Evolutionary conservation across 192 early-diverging fungal species (phyloP).

Genomic region (Geranomyces variabilis): DNA sequence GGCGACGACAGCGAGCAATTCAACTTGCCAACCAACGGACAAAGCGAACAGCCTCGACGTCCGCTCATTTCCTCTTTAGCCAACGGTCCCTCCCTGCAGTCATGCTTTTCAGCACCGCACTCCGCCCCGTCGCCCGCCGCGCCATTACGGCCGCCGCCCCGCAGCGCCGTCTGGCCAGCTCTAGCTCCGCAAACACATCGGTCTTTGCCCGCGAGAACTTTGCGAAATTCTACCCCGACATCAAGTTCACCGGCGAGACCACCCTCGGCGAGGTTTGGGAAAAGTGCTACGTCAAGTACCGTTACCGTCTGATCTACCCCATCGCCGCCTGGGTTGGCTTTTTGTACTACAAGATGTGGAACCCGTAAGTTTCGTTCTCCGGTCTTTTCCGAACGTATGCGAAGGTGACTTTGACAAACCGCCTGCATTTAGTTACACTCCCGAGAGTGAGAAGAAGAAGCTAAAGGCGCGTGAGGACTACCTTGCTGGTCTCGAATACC

Average conservation of each 20-base stretch:
- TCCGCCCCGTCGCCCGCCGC: constrained; percentile 21
- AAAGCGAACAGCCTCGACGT: no score
- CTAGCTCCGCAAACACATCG: constrained; percentile 10
- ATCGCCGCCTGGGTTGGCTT: constrained; percentile 51
- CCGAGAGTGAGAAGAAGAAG: constrained; percentile 49
- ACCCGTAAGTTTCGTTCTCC: constrained; percentile 42
- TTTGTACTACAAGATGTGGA: constrained; percentile 51
- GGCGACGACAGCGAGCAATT: no score
- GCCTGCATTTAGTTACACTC: constrained; percentile 27
- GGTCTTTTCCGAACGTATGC: no score
- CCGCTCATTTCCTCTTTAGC: no score
- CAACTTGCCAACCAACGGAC: no score
- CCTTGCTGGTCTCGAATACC: constrained; percentile 49
- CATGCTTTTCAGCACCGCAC: constrained; percentile 35
- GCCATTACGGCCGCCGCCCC: constrained; percentile 2
- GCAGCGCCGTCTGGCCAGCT: constrained; percentile 23
- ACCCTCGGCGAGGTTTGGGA: constrained; percentile 58
- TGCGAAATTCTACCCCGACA: constrained; percentile 39
- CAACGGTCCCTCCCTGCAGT: background rate
- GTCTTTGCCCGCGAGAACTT: constrained; percentile 45
- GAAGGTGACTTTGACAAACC: no score
- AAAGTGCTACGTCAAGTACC: constrained; percentile 48
- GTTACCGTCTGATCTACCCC: constrained; percentile 50
- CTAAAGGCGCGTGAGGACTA: constrained; percentile 39
- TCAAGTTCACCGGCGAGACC: constrained; percentile 39